These are phyloP conservation scores for Podospora anserina DNA, from an alignment of 495 filamentous ascomycete genomes.

Conservation along the genomic window DNA sequence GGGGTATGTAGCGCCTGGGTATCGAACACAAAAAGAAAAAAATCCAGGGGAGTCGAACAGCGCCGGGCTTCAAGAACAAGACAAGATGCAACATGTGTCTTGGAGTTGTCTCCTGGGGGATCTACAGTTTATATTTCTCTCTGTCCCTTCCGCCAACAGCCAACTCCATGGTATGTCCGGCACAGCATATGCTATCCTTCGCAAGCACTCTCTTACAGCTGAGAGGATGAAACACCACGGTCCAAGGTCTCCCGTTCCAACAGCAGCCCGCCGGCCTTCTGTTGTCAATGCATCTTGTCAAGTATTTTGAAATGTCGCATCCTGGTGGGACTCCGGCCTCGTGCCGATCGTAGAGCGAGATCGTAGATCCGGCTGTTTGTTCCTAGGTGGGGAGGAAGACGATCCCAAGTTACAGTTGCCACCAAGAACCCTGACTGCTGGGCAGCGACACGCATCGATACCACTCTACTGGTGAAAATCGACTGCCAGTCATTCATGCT, in stretches of 20 bases:
- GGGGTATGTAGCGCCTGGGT: neutral
- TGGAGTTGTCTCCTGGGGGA: neutral
- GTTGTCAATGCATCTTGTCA: constrained; percentile 6
- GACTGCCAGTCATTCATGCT: neutral
- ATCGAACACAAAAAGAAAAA: neutral
- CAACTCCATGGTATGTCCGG: neutral
- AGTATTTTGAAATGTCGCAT: neutral
- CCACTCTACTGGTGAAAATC: neutral
- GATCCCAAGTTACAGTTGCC: neutral
- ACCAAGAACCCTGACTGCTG: neutral
- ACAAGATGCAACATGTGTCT: neutral
- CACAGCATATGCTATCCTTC: neutral
- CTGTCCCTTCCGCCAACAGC: neutral
- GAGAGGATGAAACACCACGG: constrained; percentile 8
- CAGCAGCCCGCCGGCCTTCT: neutral
- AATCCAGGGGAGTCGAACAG: neutral
- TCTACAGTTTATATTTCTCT: neutral
- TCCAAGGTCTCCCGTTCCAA: neutral
- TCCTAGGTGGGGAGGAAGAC: neutral
- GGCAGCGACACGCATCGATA: neutral
- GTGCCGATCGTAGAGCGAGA: constrained; percentile 1
- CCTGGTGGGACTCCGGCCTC: neutral
- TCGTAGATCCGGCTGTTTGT: neutral
- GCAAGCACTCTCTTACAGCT: neutral
- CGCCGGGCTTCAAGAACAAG: neutral